Evolutionary conservation across 768 basidiomycete species (phyloP), one percentile per base, ranked within the genome.

Genomic region (Pleurotus tuber-regium): DNA sequence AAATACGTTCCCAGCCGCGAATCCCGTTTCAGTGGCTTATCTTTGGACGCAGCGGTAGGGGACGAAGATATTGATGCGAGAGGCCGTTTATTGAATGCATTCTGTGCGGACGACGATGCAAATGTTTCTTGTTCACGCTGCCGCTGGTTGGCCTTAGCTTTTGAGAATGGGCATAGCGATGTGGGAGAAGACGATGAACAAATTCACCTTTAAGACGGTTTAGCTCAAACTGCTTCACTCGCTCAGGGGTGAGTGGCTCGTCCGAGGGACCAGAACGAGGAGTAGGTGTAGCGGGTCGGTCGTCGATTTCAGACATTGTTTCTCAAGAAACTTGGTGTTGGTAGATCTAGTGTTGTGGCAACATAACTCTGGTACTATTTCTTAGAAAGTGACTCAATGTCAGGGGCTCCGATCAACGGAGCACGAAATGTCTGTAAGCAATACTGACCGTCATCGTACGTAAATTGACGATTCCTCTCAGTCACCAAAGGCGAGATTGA

Each of bases 1-100:
- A 96, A 96, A 71, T 98, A 98, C 42, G 83, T 90, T 23, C 92
- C 96, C 9, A 93, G 73, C 28, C 89, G 80, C 10, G 85, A 79
- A 59, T 93, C 89, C 5, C 87, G 82, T 61, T 82, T 81, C 50
- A 92, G 70, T 49, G 78, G 74, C 50, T 75, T 71, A 1, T 73
- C 60, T 21, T 74, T 74, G 11, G 73, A 75, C 0, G 78, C 80
- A 8, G 75, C 73, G 3, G 87, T 87, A 1, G 86, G 81, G 14
- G 84, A 83, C 10, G 72, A 77, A 23, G 84, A 82, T 5, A 65
- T 69, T n/a, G 80, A 79, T 35, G 85, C 73, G 2, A 93, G 66
- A 0, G 89, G 83, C 23, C 92, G 82, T 62, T 94, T 95, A 58
- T 80, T 80, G 61, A 91, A 84, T n/a, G 69, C 59, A 67, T 92